Conservation (phyloP, 2,329 filamentous ascomycete species). For the Claviceps pazoutovae region DNA sequence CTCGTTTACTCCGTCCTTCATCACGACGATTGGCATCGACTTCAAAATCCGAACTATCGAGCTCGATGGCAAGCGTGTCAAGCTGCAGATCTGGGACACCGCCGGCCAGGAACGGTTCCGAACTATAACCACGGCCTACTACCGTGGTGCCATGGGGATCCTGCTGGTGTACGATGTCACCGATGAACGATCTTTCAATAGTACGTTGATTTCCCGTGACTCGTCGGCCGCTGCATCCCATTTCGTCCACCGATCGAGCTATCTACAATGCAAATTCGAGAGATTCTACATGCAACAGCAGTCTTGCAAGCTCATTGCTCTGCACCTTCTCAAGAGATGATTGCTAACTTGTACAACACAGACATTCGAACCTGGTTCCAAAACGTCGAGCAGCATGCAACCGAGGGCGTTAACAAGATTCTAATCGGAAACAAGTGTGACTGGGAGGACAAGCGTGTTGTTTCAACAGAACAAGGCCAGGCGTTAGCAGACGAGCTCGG, state of each 20-base stretch:
- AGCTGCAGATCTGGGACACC: slow-evolving; percentile 99
- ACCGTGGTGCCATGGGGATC: slow-evolving; percentile 96
- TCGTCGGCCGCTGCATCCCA: not conserved
- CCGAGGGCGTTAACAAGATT: slow-evolving; percentile 98
- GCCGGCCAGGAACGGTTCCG: slow-evolving; percentile 96
- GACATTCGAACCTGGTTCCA: slow-evolving; percentile 99
- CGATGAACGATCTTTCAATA: slow-evolving; percentile 89
- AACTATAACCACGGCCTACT: slow-evolving; percentile 98
- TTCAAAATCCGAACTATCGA: slow-evolving; percentile 99
- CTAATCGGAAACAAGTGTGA: slow-evolving; percentile 99
- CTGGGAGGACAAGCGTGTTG: slow-evolving; percentile 96
- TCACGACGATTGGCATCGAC: slow-evolving; percentile 98
- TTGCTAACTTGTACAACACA: slow-evolving; percentile 22
- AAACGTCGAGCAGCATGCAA: slow-evolving; percentile 96
- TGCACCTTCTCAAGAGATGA: not conserved
- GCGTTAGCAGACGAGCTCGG: slow-evolving; percentile 88
- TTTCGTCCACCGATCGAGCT: not conserved
- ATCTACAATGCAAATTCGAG: not conserved
- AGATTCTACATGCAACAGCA: too few relatives aligned
- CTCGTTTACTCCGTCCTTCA: slow-evolving; percentile 94
- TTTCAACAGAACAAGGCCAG: slow-evolving; percentile 87
- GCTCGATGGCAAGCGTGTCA: slow-evolving; percentile 95
- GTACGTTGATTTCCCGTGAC: slow-evolving; percentile 35
- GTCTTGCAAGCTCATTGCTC: not conserved
- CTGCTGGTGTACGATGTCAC: slow-evolving; percentile 97